A percentile compares a stretch with the other conserved stretches of the same genome.
phyloP scores from a whole-genome alignment of 495 filamentous ascomycete species.

The Mytilinidion resinicola region DNA sequence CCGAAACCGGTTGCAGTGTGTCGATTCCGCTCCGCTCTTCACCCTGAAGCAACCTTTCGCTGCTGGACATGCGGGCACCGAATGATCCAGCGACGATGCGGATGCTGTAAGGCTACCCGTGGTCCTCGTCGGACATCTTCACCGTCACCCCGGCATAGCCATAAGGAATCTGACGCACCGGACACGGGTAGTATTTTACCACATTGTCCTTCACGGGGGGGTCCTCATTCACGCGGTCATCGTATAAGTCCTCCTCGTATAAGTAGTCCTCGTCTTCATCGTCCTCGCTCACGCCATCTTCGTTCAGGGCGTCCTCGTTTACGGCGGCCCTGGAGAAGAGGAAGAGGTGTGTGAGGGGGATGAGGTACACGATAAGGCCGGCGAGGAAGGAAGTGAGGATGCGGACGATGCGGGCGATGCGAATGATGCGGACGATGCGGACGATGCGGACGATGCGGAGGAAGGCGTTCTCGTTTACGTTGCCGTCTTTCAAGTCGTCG shows the following conservation, averaged over 20 bases:
- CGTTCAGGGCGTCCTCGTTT: too few species aligned
- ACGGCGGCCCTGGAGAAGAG: too few species aligned
- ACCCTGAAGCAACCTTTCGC: background rate
- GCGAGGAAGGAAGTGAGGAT: too few species aligned
- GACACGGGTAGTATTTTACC: background rate
- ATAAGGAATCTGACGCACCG: background rate
- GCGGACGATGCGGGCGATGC: too few species aligned
- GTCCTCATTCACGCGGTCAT: background rate
- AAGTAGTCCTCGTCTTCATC: too few species aligned
- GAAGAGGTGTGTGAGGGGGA: too few species aligned
- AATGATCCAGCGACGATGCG: background rate
- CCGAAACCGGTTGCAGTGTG: background rate
- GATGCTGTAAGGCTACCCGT: background rate
- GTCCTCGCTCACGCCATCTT: too few species aligned
- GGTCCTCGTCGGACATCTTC: background rate
- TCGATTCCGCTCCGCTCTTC: background rate
- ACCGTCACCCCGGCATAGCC: background rate
- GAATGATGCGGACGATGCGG: too few species aligned
- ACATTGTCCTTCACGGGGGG: background rate
- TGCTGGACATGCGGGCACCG: background rate
- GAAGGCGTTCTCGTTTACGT: background rate
- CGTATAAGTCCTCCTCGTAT: too few species aligned
- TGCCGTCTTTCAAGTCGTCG: too few species aligned
- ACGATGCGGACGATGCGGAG: too few species aligned
- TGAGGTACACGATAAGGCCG: too few species aligned